Evolutionary conservation across 495 filamentous ascomycete genomes (phyloP).

Genomic region (Gamarada debralockiae): DNA sequence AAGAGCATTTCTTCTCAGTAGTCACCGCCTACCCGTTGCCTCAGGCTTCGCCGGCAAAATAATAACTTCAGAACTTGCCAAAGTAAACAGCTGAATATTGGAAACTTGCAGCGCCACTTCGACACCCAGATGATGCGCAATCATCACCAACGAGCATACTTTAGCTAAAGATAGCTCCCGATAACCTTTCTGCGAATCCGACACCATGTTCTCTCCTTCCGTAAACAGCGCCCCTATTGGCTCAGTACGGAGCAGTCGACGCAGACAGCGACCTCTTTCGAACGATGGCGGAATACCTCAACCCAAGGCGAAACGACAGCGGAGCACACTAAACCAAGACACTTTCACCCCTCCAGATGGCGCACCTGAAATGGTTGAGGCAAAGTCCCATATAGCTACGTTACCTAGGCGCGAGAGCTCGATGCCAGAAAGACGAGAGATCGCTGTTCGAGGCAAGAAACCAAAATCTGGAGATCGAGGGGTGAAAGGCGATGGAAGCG

Average conservation of each 20-base stretch:
- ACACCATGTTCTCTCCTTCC: conserved; percentile 25
- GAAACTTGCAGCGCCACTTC: too few relatives aligned
- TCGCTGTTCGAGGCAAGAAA: conserved; percentile 61
- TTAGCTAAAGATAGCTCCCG: too few relatives aligned
- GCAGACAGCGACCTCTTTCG: conserved; percentile 62
- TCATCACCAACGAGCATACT: too few relatives aligned
- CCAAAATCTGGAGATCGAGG: conserved; percentile 51
- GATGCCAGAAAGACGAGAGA: conserved; percentile 36
- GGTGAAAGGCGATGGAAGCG: conserved; percentile 54
- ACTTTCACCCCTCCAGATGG: conserved; percentile 44
- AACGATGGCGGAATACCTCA: conserved; percentile 61
- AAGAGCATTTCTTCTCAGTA: too few relatives aligned
- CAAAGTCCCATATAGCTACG: conserved; percentile 40
- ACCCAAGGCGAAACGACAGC: conserved; percentile 68
- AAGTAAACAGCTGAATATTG: too few relatives aligned
- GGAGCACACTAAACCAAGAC: conserved; percentile 56
- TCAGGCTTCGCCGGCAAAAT: too few relatives aligned
- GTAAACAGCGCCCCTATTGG: conserved; percentile 28
- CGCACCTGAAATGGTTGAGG: conserved; percentile 42
- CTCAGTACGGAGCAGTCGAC: conserved; percentile 52
- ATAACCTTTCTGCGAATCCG: background rate
- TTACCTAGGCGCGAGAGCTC: conserved; percentile 41
- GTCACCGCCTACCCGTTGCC: too few relatives aligned
- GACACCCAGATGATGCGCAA: too few relatives aligned
- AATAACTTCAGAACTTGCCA: too few relatives aligned